Conservation (phyloP, 176 grass and related monocot species). For the Ensete glaucum region DNA sequence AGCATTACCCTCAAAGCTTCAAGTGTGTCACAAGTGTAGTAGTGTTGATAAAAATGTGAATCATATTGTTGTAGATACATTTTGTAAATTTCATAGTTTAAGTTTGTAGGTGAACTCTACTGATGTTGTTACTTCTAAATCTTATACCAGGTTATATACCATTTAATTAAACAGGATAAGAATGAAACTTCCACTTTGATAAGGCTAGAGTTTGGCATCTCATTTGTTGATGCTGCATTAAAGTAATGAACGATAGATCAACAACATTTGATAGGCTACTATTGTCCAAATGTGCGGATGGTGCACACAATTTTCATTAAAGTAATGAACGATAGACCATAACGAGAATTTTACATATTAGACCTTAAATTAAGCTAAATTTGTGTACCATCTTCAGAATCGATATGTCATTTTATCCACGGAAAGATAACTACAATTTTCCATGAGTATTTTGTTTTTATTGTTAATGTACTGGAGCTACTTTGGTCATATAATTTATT, state of each 20-base stretch:
- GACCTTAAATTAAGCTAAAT: no score
- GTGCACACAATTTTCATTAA: not conserved
- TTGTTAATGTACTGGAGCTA: no score
- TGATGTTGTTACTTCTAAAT: conserved; percentile 1
- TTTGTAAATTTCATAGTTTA: not conserved
- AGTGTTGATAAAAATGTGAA: not conserved
- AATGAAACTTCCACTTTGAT: conserved; percentile 47
- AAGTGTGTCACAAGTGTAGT: not conserved
- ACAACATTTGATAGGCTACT: conserved; percentile 43
- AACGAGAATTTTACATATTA: no score
- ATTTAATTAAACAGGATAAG: conserved; percentile 34
- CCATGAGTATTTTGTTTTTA: no score
- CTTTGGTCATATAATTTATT: no score
- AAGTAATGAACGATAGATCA: conserved; percentile 27
- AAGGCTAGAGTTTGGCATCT: conserved; percentile 10
- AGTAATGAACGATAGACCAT: not conserved
- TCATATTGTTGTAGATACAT: not conserved
- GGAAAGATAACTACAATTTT: no score
- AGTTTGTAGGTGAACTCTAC: not conserved
- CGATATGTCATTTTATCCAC: no score
- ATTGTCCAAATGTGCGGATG: conserved; percentile 43
- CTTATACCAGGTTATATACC: conserved; percentile 32
- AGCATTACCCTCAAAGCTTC: no score
- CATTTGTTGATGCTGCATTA: conserved; percentile 33
- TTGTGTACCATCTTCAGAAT: no score